Evolutionary conservation across 2,329 filamentous ascomycete species (phyloP), one percentile per base, ranked within the genome.

Genomic region (Xylaria sp.): DNA sequence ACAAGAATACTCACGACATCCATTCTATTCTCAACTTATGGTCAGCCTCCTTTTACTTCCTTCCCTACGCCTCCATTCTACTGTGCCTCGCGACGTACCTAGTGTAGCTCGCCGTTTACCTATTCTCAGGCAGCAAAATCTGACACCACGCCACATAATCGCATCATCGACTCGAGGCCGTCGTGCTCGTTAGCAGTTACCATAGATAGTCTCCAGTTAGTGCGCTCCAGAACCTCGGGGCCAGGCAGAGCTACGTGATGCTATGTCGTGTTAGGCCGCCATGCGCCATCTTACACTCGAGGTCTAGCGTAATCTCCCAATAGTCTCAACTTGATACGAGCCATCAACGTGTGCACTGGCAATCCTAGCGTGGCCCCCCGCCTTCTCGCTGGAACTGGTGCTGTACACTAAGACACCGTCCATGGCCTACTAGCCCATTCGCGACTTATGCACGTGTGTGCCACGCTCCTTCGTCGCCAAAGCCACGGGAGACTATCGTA

Each of bases 241-340:
- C 9, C 19, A 12, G 42, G 25, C 21, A n/a, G 9, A n/a, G 6
- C 12, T 25, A 7, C 23, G 21, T 15, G 25, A 14, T n/a, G n/a
- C n/a, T 23, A 23, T 45, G 5, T 14, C 7, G 28, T 12, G 21
- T 23, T 28, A 28, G 12, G 28, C 43, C 23, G 45, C 45, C 61
- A 64, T 57, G 17, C 40, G 35, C 12, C 42, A 17, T 31, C 35
- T 45, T 43, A 47, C 57, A 57, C 52, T 40, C 45, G 61, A 43
- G 35, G 37, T 55, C 45, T 45, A 45, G 42, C 38, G 21, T 47
- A 57, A 64, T 64, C 57, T 61, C 57, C 61, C 57, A 53, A 53
- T 33, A 35, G 56, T 56, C 60, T 60, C 60, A 56, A 42, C 28
- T 60, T 42, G 57, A 56, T 51, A 59, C 50, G 56, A 42, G 25